These are phyloP conservation scores for Nothopassalora personata DNA, from an alignment of 2,329 filamentous ascomycete species.

Conservation along the genomic window DNA sequence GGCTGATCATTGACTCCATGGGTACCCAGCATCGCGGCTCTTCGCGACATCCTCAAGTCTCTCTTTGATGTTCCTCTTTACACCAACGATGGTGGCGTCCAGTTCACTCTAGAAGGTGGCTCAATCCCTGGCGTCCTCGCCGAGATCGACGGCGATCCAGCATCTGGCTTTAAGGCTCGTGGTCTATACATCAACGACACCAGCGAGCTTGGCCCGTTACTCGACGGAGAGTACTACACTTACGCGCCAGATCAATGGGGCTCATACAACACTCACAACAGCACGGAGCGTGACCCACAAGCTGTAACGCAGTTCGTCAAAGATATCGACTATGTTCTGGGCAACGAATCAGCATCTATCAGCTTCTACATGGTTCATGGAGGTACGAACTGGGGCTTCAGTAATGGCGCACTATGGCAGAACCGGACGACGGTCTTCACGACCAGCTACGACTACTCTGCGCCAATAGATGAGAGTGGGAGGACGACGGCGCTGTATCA, in stretches of 20 bases:
- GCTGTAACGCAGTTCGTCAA: slow-evolving; percentile 20
- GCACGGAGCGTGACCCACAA: slow-evolving; percentile 22
- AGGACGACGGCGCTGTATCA: slow-evolving; percentile 43
- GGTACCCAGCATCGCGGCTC: slow-evolving; percentile 27
- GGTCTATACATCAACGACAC: slow-evolving; percentile 42
- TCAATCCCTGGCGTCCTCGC: slow-evolving; percentile 43
- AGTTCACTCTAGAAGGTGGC: slow-evolving; percentile 43
- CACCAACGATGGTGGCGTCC: slow-evolving; percentile 46
- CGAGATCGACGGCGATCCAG: slow-evolving; percentile 44
- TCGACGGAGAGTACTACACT: slow-evolving; percentile 50
- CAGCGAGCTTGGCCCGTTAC: slow-evolving; percentile 40
- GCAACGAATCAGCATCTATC: slow-evolving; percentile 36
- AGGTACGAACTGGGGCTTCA: slow-evolving; percentile 48
- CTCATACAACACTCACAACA: slow-evolving; percentile 35
- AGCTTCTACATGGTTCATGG: slow-evolving; percentile 52
- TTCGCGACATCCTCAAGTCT: slow-evolving; percentile 40
- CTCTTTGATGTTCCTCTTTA: slow-evolving; percentile 45
- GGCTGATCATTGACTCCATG: background rate
- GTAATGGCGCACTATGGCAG: slow-evolving; percentile 44
- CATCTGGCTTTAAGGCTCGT: slow-evolving; percentile 38
- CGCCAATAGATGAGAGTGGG: slow-evolving; percentile 48
- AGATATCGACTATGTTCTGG: slow-evolving; percentile 26
- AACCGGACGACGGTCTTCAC: slow-evolving; percentile 40
- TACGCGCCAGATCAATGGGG: slow-evolving; percentile 45
- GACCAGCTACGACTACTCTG: slow-evolving; percentile 49